Percentiles rank a stretch among this genome's conserved stretches.
These are phyloP conservation scores for Tephrocybe sp. DNA, from an alignment of 768 basidiomycete genomes.

Conservation along the genomic window DNA sequence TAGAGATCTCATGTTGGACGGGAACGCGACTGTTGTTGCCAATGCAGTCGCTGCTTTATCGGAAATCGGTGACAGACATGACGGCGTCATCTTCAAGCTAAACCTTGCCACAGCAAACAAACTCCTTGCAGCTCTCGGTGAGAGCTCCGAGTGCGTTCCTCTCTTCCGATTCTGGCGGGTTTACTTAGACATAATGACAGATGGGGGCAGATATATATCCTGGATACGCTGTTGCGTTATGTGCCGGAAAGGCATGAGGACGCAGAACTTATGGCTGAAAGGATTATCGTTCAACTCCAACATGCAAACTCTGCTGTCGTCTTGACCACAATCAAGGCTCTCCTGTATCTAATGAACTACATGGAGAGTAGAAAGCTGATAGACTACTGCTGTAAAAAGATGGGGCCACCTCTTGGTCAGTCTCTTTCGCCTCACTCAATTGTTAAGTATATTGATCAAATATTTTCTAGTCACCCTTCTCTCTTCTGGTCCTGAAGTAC, in stretches of 20 bases:
- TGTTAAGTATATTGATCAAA: conserved; percentile 6
- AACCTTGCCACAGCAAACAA: conserved; percentile 88
- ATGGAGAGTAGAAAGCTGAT: conserved; percentile 89
- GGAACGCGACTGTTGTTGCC: conserved; percentile 95
- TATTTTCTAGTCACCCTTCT: conserved; percentile 75
- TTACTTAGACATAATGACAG: conserved; percentile 39
- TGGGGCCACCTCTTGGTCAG: conserved; percentile 94
- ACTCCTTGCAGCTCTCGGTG: conserved; percentile 85
- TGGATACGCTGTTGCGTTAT: conserved; percentile 91
- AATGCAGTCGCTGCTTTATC: conserved; percentile 95
- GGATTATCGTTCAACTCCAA: conserved; percentile 89
- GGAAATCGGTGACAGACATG: conserved; percentile 95
- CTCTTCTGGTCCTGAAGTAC: conserved; percentile 97
- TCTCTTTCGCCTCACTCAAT: not conserved
- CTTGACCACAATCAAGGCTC: conserved; percentile 93
- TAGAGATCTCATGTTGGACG: conserved; percentile 88
- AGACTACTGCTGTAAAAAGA: conserved; percentile 92
- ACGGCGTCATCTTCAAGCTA: conserved; percentile 90
- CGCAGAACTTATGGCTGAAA: conserved; percentile 94
- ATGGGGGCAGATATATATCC: conserved; percentile 98
- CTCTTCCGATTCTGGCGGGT: not conserved
- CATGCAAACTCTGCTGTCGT: conserved; percentile 99
- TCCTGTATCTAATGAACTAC: conserved; percentile 98
- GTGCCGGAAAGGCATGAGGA: conserved; percentile 88
- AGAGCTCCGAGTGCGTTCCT: conserved; percentile 91